Conservation (phyloP, 2,329 filamentous ascomycete genomes). For the Mollisiaceae sp. region DNA sequence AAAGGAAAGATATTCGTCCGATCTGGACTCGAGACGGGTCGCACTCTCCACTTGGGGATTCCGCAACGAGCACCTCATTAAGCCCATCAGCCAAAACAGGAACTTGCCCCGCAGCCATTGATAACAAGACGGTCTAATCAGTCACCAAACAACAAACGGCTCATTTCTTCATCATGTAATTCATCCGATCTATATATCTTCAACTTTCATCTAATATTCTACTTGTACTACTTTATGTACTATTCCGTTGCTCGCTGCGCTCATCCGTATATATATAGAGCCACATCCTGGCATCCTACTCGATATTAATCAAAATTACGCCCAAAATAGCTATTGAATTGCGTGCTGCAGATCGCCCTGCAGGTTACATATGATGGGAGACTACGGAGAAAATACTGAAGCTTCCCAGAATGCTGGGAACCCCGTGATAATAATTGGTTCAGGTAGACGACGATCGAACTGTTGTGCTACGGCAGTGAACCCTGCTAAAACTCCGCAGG, state of each 20-base stretch:
- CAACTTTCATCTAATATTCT: neutral
- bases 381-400: constrained; percentile 5
- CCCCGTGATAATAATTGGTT: constrained; percentile 34
- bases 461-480: neutral
- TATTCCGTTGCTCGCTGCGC: neutral
- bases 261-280: neutral
- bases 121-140: neutral
- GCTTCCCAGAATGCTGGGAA: neutral
- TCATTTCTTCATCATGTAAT: neutral
- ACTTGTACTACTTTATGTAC: neutral
- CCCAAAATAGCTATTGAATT: neutral
- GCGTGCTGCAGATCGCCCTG: neutral
- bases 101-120: neutral
- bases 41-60: constrained; percentile 4
- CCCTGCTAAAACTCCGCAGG: constrained; percentile 36
- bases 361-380: constrained; percentile 10
- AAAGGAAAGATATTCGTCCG: neutral
- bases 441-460: constrained; percentile 19
- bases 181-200: constrained; percentile 7
- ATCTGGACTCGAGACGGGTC: neutral
- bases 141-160: neutral
- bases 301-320: neutral
- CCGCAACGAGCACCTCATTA: neutral
- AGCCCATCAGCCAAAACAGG: neutral
- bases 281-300: neutral